Evolutionary conservation across 2,329 filamentous ascomycete genomes (phyloP).

Genomic region (Penicillium sclerotigenum): DNA sequence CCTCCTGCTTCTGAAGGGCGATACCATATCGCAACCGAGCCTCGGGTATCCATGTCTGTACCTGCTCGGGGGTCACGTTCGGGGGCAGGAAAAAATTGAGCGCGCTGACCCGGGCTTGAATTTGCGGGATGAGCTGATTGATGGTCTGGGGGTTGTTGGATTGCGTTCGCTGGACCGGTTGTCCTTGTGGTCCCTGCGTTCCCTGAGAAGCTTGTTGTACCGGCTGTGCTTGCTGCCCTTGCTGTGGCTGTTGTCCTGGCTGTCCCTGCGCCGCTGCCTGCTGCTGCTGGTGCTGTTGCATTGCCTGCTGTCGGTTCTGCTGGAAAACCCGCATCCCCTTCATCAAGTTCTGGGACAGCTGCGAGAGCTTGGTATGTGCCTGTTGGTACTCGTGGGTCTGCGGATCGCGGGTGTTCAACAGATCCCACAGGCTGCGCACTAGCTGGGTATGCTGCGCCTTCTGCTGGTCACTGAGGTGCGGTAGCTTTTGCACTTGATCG

Average conservation of each 20-base stretch:
- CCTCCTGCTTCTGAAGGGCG: conserved; percentile 49
- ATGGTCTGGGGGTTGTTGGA: conserved; percentile 41
- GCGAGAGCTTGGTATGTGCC: conserved; percentile 51
- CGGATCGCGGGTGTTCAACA: conserved; percentile 48
- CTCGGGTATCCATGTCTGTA: conserved; percentile 47
- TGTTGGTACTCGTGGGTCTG: conserved; percentile 50
- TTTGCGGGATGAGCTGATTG: conserved; percentile 44
- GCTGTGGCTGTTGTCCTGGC: conserved; percentile 8
- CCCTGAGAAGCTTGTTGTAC: conserved; percentile 10
- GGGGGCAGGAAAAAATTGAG: conserved; percentile 47
- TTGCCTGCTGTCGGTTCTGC: conserved; percentile 37
- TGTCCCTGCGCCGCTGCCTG: conserved; percentile 25
- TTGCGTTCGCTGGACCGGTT: conserved; percentile 31
- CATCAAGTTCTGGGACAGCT: conserved; percentile 53
- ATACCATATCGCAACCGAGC: conserved; percentile 48
- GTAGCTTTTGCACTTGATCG: conserved; percentile 53
- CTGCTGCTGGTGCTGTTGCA: conserved; percentile 17
- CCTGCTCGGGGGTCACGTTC: conserved; percentile 43
- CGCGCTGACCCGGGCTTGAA: conserved; percentile 46
- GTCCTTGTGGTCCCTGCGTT: conserved; percentile 16
- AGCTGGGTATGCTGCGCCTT: conserved; percentile 56
- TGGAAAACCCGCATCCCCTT: conserved; percentile 50
- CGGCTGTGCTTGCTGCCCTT: conserved; percentile 6
- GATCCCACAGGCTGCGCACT: conserved; percentile 54
- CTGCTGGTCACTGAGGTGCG: conserved; percentile 52